phyloP scores from a whole-genome alignment of 768 basidiomycete genomes.

The Mycena capillaripes region DNA sequence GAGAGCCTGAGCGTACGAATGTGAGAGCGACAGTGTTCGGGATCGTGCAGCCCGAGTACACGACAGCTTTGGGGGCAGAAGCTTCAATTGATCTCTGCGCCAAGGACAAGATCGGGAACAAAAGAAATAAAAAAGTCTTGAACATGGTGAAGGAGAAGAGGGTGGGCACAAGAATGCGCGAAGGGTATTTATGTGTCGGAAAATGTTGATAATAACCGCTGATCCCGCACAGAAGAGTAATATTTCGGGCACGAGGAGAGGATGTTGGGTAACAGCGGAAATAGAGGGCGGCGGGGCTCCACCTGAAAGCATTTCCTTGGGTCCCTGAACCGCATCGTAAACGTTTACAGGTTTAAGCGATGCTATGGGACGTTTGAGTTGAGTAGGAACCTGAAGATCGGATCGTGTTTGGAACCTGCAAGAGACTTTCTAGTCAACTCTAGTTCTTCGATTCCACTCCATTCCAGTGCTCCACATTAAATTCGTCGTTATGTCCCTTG shows the following conservation, averaged over 20 bases:
- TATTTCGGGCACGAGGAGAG: not conserved
- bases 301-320: no score
- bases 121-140: not conserved
- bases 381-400: no score
- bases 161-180: not conserved
- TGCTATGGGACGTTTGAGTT: no score
- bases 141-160: not conserved
- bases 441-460: no score
- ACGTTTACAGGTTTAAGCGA: no score
- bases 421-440: no score
- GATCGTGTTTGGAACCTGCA: no score
- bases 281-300: slow-evolving; percentile 4
- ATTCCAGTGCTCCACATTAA: no score
- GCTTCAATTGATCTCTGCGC: not conserved
- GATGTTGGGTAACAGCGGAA: slow-evolving; percentile 8
- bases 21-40: slow-evolving; percentile 7
- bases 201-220: not conserved
- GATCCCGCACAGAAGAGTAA: not conserved
- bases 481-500: no score
- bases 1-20: not conserved
- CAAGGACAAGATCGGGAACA: not conserved
- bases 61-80: not conserved
- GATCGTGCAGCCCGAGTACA: slow-evolving; percentile 8
- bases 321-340: no score
- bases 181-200: not conserved